Evolutionary conservation across 2,329 filamentous ascomycete genomes (phyloP).

Genomic region (Arachnomyces sp.): DNA sequence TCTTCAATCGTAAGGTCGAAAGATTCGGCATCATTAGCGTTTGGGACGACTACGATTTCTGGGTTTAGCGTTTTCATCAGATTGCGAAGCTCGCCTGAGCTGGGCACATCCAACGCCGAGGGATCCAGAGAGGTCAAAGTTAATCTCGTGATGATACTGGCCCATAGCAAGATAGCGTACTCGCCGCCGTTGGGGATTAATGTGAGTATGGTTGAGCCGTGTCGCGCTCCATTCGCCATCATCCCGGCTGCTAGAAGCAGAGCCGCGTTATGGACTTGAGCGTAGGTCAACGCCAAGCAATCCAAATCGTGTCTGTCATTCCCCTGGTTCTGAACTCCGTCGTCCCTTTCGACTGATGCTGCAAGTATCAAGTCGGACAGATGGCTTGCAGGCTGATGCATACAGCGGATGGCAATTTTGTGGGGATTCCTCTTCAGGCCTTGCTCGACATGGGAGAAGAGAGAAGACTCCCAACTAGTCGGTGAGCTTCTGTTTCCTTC

Average conservation of each 20-base stretch:
- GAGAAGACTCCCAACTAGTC: background rate
- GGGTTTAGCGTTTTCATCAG: too few species aligned
- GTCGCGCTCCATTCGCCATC: slow-evolving; percentile 5
- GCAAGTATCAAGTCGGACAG: background rate
- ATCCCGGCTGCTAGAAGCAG: slow-evolving; percentile 2
- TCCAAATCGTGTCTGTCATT: background rate
- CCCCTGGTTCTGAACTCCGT: too few species aligned
- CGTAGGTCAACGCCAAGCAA: slow-evolving; percentile 3
- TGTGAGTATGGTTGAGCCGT: slow-evolving; percentile 2
- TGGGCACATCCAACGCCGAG: background rate
- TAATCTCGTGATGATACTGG: slow-evolving; percentile 2
- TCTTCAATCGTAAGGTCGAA: background rate
- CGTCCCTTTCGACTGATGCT: background rate
- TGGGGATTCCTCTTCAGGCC: background rate
- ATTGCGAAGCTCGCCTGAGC: background rate
- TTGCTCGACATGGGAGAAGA: slow-evolving; percentile 1
- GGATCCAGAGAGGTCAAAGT: slow-evolving; percentile 3
- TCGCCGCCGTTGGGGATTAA: slow-evolving; percentile 5
- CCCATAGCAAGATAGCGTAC: slow-evolving; percentile 5
- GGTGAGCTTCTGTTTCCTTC: background rate
- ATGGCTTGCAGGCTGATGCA: background rate
- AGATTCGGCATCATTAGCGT: too few species aligned
- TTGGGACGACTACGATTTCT: too few species aligned
- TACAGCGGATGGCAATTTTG: background rate
- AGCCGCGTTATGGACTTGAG: slow-evolving; percentile 3